These are phyloP conservation scores for Rhodosporidiobolus sp. DNA, from an alignment of 768 basidiomycete species.

Conservation along the genomic window DNA sequence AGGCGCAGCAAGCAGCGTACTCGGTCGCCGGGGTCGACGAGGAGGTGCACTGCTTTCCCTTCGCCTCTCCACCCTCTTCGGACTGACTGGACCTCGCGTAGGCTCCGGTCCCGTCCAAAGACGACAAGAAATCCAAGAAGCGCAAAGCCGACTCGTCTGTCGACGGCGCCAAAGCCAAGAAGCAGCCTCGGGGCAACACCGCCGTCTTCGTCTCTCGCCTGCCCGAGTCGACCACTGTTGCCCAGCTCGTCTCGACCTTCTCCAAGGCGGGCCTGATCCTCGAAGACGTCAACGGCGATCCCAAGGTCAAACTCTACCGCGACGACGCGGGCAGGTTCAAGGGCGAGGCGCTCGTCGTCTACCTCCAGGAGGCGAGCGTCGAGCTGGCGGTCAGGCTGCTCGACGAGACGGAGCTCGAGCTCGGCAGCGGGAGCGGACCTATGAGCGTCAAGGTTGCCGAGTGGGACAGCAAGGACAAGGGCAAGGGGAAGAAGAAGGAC, in stretches of 20 bases:
- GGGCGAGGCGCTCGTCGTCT: slow-evolving; percentile 92
- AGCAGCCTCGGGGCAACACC: slow-evolving; percentile 48
- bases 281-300: slow-evolving; percentile 74
- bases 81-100: not conserved
- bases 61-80: not conserved
- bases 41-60: slow-evolving; percentile 50
- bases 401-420: slow-evolving; percentile 84
- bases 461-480: slow-evolving; percentile 66
- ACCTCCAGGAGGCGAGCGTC: slow-evolving; percentile 97
- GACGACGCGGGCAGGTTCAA: slow-evolving; percentile 77
- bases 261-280: slow-evolving; percentile 87
- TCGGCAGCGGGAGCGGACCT: slow-evolving; percentile 69
- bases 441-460: slow-evolving; percentile 75
- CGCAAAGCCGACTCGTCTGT: slow-evolving; percentile 63
- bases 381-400: slow-evolving; percentile 73
- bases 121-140: slow-evolving; percentile 60
- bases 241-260: slow-evolving; percentile 81
- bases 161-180: slow-evolving; percentile 68
- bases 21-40: slow-evolving; percentile 90
- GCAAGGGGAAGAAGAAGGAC: slow-evolving; percentile 32
- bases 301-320: slow-evolving; percentile 94
- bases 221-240: slow-evolving; percentile 66
- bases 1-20: slow-evolving; percentile 92
- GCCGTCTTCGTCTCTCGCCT: slow-evolving; percentile 78
- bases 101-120: slow-evolving; percentile 48